phyloP scores from a whole-genome alignment of 306 rosid species.

The Castanea crenata region DNA sequence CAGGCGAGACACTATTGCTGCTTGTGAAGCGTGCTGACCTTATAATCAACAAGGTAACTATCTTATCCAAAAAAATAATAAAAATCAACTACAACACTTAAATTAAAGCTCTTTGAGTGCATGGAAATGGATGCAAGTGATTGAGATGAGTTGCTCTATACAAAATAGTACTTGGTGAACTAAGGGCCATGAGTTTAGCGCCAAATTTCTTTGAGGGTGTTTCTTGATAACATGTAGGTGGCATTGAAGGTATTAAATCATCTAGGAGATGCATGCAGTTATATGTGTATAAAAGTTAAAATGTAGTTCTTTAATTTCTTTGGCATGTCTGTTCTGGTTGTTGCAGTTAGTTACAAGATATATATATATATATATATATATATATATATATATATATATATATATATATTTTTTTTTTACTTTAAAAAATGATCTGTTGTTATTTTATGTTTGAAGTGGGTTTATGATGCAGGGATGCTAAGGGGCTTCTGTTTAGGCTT shows the following conservation, averaged over 20 bases:
- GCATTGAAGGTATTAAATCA: not conserved
- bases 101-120: not conserved
- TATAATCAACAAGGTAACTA: conserved; percentile 75
- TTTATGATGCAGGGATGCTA: too few species aligned
- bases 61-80: not conserved
- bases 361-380: too few species aligned
- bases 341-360: not conserved
- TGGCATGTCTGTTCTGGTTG: not conserved
- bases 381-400: too few species aligned
- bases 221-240: not conserved
- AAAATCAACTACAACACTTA: not conserved
- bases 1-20: conserved; percentile 82
- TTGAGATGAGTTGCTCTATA: not conserved
- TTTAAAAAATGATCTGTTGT: too few species aligned
- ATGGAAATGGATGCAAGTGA: not conserved
- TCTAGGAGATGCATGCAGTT: not conserved
- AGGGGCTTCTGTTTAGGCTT: too few species aligned
- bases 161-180: not conserved
- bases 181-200: not conserved
- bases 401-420: too few species aligned
- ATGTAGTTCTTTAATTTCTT: not conserved
- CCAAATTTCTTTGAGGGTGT: not conserved
- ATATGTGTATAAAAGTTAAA: not conserved
- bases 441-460: too few species aligned
- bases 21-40: conserved; percentile 93